Conservation (phyloP, 202 grass and related monocot species). For the Digitaria exilis region DNA sequence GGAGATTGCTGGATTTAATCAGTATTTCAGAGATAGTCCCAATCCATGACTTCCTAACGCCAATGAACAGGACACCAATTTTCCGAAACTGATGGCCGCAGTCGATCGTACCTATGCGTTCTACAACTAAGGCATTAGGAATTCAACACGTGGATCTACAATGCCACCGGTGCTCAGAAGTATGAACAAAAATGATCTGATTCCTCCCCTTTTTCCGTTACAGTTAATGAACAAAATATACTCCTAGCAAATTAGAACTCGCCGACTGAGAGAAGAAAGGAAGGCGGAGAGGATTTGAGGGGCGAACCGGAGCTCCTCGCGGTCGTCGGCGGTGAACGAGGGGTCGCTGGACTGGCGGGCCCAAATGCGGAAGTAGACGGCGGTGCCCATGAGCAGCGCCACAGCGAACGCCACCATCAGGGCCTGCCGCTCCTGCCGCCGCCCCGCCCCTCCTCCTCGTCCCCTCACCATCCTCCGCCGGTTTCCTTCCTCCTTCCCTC, state of each 20-base stretch:
- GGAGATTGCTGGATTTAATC: background rate
- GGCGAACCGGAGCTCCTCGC: constrained; percentile 78
- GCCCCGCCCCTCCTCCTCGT: constrained; percentile 36
- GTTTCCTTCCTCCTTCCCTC: background rate
- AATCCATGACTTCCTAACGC: background rate
- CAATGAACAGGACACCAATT: background rate
- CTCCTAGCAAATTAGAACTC: background rate
- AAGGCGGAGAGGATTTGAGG: background rate
- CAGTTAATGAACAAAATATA: background rate
- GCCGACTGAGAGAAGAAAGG: background rate
- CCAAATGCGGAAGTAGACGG: constrained; percentile 91
- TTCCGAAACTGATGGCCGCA: background rate
- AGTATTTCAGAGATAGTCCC: background rate
- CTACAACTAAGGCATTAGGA: background rate
- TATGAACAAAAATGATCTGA: background rate
- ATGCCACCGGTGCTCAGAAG: constrained; percentile 8
- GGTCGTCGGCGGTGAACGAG: constrained; percentile 68
- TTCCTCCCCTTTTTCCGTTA: background rate
- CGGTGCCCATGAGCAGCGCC: constrained; percentile 74
- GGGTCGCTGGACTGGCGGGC: constrained; percentile 62
- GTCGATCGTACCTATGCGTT: background rate
- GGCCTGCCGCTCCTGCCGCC: constrained; percentile 55
- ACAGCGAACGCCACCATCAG: constrained; percentile 66
- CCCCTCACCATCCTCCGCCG: constrained; percentile 26
- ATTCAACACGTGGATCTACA: constrained; percentile 11